Conservation (phyloP, 495 filamentous ascomycete genomes). For the Evernia prunastri region DNA sequence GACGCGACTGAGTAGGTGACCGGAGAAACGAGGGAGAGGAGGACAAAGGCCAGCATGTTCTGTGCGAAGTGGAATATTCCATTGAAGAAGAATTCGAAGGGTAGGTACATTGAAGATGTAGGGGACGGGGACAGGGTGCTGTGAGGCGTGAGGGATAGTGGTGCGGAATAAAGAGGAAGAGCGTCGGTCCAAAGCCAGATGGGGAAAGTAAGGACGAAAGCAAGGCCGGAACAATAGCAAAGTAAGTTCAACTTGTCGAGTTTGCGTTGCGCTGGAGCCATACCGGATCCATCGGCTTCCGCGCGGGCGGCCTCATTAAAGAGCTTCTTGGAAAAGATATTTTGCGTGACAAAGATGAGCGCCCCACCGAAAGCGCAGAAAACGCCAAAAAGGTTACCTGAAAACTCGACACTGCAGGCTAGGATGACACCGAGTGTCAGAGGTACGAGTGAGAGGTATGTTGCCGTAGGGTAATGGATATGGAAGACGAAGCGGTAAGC, state of each 20-base stretch:
- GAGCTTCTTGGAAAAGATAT: slow-evolving; percentile 98
- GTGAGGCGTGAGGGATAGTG: slow-evolving; percentile 45
- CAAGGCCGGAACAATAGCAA: slow-evolving; percentile 89
- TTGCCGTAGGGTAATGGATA: slow-evolving; percentile 79
- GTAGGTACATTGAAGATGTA: slow-evolving; percentile 63
- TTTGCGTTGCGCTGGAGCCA: slow-evolving; percentile 54
- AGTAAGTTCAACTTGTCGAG: slow-evolving; percentile 95
- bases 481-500: slow-evolving; percentile 85
- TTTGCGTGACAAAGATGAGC: slow-evolving; percentile 94
- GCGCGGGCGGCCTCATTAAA: slow-evolving; percentile 88
- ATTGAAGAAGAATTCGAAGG: slow-evolving; percentile 89
- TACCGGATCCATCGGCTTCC: slow-evolving; percentile 58
- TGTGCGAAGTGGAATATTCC: slow-evolving; percentile 95
- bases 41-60: slow-evolving; percentile 87
- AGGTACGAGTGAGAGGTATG: slow-evolving; percentile 87
- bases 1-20: slow-evolving; percentile 96
- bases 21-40: slow-evolving; percentile 85
- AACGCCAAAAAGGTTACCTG: slow-evolving; percentile 81
- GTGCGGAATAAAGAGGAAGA: slow-evolving; percentile 64
- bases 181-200: slow-evolving; percentile 93
- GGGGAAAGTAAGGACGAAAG: slow-evolving; percentile 83
- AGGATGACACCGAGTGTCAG: slow-evolving; percentile 91
- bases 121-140: slow-evolving; percentile 57
- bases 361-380: slow-evolving; percentile 79
- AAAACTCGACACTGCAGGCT: slow-evolving; percentile 84